Evolutionary conservation across 2,329 filamentous ascomycete genomes (phyloP).

Genomic region (Sarocladiaceae sp.): DNA sequence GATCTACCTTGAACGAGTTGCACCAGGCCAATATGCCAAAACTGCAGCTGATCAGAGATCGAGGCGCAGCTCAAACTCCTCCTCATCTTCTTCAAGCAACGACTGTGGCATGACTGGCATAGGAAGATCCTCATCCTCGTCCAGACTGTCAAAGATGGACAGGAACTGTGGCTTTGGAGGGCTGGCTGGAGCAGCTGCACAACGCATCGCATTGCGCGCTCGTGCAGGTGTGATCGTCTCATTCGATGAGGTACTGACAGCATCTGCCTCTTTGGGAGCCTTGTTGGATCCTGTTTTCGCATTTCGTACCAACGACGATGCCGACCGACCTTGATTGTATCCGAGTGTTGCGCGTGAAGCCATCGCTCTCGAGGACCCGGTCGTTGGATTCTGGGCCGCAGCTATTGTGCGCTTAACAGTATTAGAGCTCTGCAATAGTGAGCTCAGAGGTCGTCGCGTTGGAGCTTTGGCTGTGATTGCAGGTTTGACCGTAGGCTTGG

Average conservation of each 20-base stretch:
- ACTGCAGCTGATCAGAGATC: too few species aligned
- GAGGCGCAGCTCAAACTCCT: slow-evolving; percentile 50
- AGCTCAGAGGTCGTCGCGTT: slow-evolving; percentile 22
- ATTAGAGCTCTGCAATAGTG: slow-evolving; percentile 23
- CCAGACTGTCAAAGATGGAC: slow-evolving; percentile 52
- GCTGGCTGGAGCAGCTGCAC: slow-evolving; percentile 12
- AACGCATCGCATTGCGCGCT: slow-evolving; percentile 18
- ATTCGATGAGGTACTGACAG: slow-evolving; percentile 13
- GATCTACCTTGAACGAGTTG: neutral
- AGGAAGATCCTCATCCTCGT: slow-evolving; percentile 28
- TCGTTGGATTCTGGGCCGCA: neutral
- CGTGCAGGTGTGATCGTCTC: slow-evolving; percentile 43
- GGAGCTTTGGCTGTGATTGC: neutral
- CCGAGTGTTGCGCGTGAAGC: slow-evolving; percentile 78
- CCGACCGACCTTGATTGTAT: slow-evolving; percentile 69
- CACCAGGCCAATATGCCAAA: too few species aligned
- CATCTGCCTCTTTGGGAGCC: neutral
- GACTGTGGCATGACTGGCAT: slow-evolving; percentile 16
- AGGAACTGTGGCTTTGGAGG: slow-evolving; percentile 45
- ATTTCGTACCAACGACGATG: slow-evolving; percentile 35
- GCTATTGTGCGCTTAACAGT: slow-evolving; percentile 29
- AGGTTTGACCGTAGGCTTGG: slow-evolving; percentile 10
- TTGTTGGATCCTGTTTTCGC: neutral
- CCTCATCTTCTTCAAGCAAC: slow-evolving; percentile 39
- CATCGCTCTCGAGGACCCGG: slow-evolving; percentile 23